Conservation (phyloP, 108 stramenopile species). For the Nannochloropsis oceanica region DNA sequence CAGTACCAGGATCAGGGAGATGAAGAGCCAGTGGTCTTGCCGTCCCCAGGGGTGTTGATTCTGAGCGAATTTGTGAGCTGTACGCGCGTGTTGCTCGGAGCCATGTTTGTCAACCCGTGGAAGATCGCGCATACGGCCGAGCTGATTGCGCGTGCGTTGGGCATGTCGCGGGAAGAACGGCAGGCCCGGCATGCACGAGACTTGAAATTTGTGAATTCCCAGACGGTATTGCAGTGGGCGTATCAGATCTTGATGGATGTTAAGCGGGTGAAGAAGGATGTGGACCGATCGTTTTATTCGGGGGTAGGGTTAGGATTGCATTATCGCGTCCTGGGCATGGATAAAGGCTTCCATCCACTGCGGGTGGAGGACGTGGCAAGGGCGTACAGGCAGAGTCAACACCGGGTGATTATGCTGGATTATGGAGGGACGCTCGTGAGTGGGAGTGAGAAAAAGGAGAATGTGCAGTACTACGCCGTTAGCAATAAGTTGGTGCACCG, state of each 20-base stretch:
- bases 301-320: constrained; percentile 81
- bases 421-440: constrained; percentile 48
- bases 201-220: constrained; percentile 71
- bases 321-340: constrained; percentile 61
- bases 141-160: constrained; percentile 25
- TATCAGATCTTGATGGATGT: constrained; percentile 52
- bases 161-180: constrained; percentile 25
- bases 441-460: constrained; percentile 12
- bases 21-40: neutral
- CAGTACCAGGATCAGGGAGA: no score
- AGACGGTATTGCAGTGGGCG: constrained; percentile 89
- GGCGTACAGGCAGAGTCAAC: constrained; percentile 22
- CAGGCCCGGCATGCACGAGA: constrained; percentile 22
- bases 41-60: constrained; percentile 32
- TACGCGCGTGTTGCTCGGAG: constrained; percentile 89
- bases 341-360: constrained; percentile 40
- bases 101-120: constrained; percentile 51
- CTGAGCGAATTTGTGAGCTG: constrained; percentile 53
- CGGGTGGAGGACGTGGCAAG: constrained; percentile 35
- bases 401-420: constrained; percentile 48
- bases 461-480: constrained; percentile 7
- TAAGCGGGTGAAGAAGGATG: constrained; percentile 30
- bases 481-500: neutral
- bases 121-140: constrained; percentile 23
- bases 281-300: constrained; percentile 19